Evolutionary conservation across 2,329 filamentous ascomycete genomes (phyloP).

Genomic region (Dichotomopilus funicola): DNA sequence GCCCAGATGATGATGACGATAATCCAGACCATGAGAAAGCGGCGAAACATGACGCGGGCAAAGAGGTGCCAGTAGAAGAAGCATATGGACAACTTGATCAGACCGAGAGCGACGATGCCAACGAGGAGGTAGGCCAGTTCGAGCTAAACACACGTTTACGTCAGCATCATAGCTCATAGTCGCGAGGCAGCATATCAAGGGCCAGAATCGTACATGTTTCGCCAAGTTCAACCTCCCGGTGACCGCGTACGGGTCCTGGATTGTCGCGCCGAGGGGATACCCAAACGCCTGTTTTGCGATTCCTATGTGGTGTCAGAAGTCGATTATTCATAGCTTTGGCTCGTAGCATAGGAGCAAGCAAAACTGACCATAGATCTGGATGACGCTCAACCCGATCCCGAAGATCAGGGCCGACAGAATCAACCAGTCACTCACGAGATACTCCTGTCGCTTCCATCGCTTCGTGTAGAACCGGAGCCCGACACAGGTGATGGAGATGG

Average conservation of each 20-base stretch:
- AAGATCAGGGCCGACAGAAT: neutral
- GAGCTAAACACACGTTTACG: neutral
- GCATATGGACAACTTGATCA: neutral
- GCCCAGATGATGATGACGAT: neutral
- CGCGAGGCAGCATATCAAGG: neutral
- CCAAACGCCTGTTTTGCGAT: neutral
- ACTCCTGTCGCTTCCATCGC: neutral
- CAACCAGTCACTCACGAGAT: neutral
- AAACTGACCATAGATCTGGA: neutral
- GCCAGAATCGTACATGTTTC: neutral
- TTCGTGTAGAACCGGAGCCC: neutral
- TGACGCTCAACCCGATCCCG: neutral
- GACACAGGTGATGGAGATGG: neutral
- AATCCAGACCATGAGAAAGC: neutral
- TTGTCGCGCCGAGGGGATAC: neutral
- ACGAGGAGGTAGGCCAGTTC: neutral
- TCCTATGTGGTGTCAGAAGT: neutral
- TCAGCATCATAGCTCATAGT: neutral
- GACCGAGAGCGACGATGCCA: neutral
- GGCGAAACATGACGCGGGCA: neutral
- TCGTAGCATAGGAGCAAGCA: neutral
- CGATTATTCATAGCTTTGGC: neutral
- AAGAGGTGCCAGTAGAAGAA: neutral
- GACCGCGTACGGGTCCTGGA: neutral
- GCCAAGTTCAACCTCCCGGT: neutral